Conservation (phyloP, 2,329 filamentous ascomycete genomes). For the Fusarium equiseti region DNA sequence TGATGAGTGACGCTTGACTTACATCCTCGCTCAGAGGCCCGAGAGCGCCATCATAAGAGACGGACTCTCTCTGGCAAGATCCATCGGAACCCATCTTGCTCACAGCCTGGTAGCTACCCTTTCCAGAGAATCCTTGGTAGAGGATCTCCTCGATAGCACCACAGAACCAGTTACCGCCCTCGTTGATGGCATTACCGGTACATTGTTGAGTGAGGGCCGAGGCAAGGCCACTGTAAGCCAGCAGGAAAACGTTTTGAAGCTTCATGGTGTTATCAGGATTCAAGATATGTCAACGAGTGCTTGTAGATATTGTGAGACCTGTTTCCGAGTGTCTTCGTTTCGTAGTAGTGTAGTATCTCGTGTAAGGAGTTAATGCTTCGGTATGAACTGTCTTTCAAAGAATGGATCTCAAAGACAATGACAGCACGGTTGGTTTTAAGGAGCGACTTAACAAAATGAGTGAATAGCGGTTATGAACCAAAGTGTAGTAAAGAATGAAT, state of each 20-base stretch:
- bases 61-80: constrained; percentile 65
- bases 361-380: constrained; percentile 14
- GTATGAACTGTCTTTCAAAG: constrained; percentile 31
- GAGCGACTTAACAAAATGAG: constrained; percentile 41
- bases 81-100: constrained; percentile 68
- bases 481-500: constrained; percentile 28
- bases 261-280: constrained; percentile 48
- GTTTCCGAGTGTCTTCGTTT: neutral
- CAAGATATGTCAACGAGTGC: neutral
- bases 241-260: constrained; percentile 43
- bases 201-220: constrained; percentile 53
- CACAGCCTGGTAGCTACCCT: constrained; percentile 74
- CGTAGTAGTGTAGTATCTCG: neutral
- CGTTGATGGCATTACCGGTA: constrained; percentile 51
- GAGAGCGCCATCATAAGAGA: constrained; percentile 69
- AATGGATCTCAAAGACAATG: constrained; percentile 23
- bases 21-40: constrained; percentile 79
- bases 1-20: constrained; percentile 48
- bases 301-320: constrained; percentile 9
- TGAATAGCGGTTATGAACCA: constrained; percentile 31
- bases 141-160: constrained; percentile 73
- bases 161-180: constrained; percentile 74
- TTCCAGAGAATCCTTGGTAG: constrained; percentile 71
- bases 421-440: constrained; percentile 34
- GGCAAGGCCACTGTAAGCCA: constrained; percentile 49